Conservation (phyloP, 176 grass and related monocot species). For the Ensete ventricosum region DNA sequence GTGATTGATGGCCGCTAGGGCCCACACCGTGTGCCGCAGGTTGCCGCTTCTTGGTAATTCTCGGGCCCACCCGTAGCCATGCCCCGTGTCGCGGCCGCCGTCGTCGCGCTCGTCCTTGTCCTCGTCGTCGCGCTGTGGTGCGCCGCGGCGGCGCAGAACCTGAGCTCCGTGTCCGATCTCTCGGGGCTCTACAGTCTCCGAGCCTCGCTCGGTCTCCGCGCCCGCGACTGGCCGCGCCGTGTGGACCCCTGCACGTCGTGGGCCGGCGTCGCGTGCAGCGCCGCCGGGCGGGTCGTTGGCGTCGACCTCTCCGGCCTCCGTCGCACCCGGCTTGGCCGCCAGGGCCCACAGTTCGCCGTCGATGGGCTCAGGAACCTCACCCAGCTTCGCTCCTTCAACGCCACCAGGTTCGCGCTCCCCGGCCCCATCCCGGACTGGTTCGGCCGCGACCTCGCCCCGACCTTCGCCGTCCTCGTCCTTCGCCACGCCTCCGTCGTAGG, state of each 20-base stretch:
- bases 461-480: constrained; percentile 53
- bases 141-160: constrained; percentile 3
- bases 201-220: constrained; percentile 51
- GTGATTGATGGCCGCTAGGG: neutral
- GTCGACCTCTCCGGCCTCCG: constrained; percentile 46
- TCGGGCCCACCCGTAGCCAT: neutral
- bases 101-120: neutral
- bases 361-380: constrained; percentile 44
- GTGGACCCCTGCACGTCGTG: constrained; percentile 52
- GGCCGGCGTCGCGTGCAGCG: constrained; percentile 54
- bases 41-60: too few species aligned
- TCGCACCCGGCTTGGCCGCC: constrained; percentile 33
- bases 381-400: constrained; percentile 47
- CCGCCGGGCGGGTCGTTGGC: constrained; percentile 37
- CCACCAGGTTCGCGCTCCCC: constrained; percentile 65
- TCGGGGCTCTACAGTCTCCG: constrained; percentile 45
- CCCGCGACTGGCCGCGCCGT: constrained; percentile 45
- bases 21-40: neutral
- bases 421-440: constrained; percentile 73
- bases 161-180: constrained; percentile 29
- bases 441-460: constrained; percentile 32
- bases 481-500: constrained; percentile 32
- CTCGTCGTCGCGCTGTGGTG: neutral
- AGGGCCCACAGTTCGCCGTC: constrained; percentile 36
- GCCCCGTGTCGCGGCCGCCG: neutral